Evolutionary conservation across 257 asterid species (phyloP), one percentile per base, ranked within the genome.

Genomic region (Pogostemon cablin): DNA sequence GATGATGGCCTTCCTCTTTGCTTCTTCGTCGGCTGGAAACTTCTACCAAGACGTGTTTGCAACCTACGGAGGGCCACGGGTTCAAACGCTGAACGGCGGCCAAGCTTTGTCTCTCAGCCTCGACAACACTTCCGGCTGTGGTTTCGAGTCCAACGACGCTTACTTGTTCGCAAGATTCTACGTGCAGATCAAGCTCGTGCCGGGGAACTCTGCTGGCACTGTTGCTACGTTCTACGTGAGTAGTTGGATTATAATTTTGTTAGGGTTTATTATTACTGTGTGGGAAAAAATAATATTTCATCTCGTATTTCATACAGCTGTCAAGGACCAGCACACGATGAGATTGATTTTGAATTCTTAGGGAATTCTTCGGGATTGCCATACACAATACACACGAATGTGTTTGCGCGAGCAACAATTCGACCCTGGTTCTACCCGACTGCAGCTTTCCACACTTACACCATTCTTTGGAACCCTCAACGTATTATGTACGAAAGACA

Each of bases 221-320:
- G 97, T 90, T 61, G 79, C 97, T 0, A 86, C 97, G 0, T 88
- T 88, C 50, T 90, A 62, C 20, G 95, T 88, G 73, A 78, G 89
- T 3, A 7, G 3, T 0, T 53, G 9, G 5, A 47, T 47, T 25
- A 25, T 25, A 25, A 25, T 15, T 15, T 15, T 15, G 15, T 15
- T 15, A 15, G 15, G 15, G 32, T 25, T 25, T 25, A 25, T 25
- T 25, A 25, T 25, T 25, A 25, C 1, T 2, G 7, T 41, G 0
- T 41, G 7, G 2, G n/a, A 11, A 7, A 43, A 66, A 48, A 48
- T 65, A 67, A 40, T 43, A 42, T 12, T 58, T 34, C 17, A 37
- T 59, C 5, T 25, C 32, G 17, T 0, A 9, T 37, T 67, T 25
- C 32, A 25, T 25, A 52, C 77, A 86, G 92, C 4, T 88, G 20